Percentiles rank a stretch among this genome's conserved stretches.
These are phyloP conservation scores for Entomortierella lignicola DNA, from an alignment of 192 early-diverging fungal genomes.

Conservation along the genomic window DNA sequence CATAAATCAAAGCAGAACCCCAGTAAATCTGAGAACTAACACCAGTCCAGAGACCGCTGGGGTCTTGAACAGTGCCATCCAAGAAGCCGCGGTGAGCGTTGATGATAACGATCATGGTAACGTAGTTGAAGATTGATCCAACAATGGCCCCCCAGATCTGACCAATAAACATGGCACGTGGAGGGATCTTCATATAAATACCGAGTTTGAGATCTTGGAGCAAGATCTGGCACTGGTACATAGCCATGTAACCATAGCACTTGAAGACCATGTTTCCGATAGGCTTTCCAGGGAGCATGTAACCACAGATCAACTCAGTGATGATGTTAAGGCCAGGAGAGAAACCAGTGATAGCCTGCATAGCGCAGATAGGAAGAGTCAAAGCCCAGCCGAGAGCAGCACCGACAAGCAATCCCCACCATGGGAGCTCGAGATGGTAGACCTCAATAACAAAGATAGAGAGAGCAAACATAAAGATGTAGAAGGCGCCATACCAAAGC, in stretches of 20 bases:
- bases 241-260: slow-evolving; percentile 63
- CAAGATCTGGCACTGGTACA: slow-evolving; percentile 80
- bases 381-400: slow-evolving; percentile 47
- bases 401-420: slow-evolving; percentile 60
- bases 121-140: slow-evolving; percentile 58
- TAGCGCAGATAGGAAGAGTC: slow-evolving; percentile 67
- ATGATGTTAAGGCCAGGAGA: slow-evolving; percentile 64
- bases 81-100: slow-evolving; percentile 26
- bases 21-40: slow-evolving; percentile 61
- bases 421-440: slow-evolving; percentile 55
- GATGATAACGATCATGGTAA: slow-evolving; percentile 50
- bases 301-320: slow-evolving; percentile 68
- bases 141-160: slow-evolving; percentile 70
- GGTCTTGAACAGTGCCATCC: slow-evolving; percentile 49
- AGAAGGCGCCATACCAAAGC: slow-evolving; percentile 61
- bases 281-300: slow-evolving; percentile 66
- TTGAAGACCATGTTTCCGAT: slow-evolving; percentile 70
- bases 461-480: slow-evolving; percentile 45
- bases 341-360: slow-evolving; percentile 63
- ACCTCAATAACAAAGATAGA: slow-evolving; percentile 45
- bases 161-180: slow-evolving; percentile 68
- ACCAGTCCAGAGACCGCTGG: slow-evolving; percentile 61
- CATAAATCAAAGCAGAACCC: slow-evolving; percentile 79
- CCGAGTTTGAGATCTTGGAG: slow-evolving; percentile 79
- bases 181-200: slow-evolving; percentile 79